These are phyloP conservation scores for Vigna unguiculata DNA, from an alignment of 306 rosid genomes.

Conservation along the genomic window DNA sequence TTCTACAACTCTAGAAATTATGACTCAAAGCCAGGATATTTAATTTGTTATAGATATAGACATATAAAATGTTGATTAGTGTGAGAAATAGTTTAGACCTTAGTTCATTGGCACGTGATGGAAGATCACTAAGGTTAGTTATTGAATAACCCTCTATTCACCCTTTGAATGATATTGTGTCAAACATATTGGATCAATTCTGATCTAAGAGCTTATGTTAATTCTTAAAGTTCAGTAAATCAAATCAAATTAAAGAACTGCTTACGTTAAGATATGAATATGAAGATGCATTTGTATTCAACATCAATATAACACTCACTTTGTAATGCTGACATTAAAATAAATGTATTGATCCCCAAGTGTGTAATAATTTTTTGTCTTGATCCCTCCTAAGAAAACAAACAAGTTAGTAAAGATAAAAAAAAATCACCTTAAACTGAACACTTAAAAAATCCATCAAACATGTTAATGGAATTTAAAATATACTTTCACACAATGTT, in stretches of 20 bases:
- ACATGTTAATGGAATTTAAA: constrained; percentile 22
- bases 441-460: constrained; percentile 11
- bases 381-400: constrained; percentile 65
- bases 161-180: not conserved
- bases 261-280: too few species aligned
- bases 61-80: not conserved
- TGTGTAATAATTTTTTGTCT: constrained; percentile 62
- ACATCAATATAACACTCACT: constrained; percentile 56
- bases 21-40: not conserved
- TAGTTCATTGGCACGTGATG: not conserved
- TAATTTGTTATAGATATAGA: not conserved
- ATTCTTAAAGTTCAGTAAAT: too few species aligned
- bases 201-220: not conserved
- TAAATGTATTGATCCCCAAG: constrained; percentile 92
- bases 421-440: constrained; percentile 3
- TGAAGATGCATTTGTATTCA: too few species aligned
- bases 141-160: constrained; percentile 30
- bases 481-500: constrained; percentile 8
- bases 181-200: not conserved
- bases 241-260: too few species aligned
- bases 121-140: not conserved
- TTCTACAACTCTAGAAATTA: constrained; percentile 1
- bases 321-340: constrained; percentile 90
- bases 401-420: not conserved
- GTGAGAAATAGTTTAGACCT: not conserved